Base-by-base conservation (phyloP, 192 early-diverging fungal genomes). In the Rhizophagus prolifer region DNA sequence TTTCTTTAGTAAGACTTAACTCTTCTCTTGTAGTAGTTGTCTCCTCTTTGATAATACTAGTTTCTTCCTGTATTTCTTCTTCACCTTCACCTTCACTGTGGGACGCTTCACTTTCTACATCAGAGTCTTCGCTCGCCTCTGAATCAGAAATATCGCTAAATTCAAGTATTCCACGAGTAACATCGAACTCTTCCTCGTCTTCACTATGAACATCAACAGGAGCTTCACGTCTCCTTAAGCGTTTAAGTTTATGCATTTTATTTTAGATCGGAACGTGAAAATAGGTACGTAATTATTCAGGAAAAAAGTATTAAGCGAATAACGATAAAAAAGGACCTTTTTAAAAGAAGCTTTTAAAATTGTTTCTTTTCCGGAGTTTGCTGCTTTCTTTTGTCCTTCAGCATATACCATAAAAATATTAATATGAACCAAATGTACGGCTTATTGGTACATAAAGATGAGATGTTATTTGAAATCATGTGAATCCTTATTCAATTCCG, bases 21-120 rank as follows among this genome's bases (percentile, higher is more conserved):
- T 21, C 25, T 44, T 71, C 41, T 61, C 26, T 58, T 23, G 23
- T 60, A 38, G 9, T 14, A 16, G 13, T 60, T 36, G 41, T 9
- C 26, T 46, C 19, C 44, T 76, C 74, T 21, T 23, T 30, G 10
- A 31, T n/a, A 26, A 21, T 7, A 28, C 34, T 23, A 13, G 21
- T 66, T 19, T 66, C 44, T 66, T 76, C 58, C 6, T n/a, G 16
- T 9, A 31, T 74, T 41, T 50, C 74, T 38, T 74, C 73, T 76
- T 76, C 74, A 28, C 62, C 73, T 67, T 76, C 74, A 46, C 62
- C 74, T n/a, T 76, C 74, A 31, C 62, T 76, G 16, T 46, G 74
- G 4, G 58, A 38, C 9, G 16, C n/a, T 63, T 76, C 74, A 54
- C 44, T 66, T 21, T 76, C 74, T 30, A 23, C 28, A 31, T 76